Evolutionary conservation across 1,139 yeast genomes (phyloP).

Genomic region (Kodamaea suecica): DNA sequence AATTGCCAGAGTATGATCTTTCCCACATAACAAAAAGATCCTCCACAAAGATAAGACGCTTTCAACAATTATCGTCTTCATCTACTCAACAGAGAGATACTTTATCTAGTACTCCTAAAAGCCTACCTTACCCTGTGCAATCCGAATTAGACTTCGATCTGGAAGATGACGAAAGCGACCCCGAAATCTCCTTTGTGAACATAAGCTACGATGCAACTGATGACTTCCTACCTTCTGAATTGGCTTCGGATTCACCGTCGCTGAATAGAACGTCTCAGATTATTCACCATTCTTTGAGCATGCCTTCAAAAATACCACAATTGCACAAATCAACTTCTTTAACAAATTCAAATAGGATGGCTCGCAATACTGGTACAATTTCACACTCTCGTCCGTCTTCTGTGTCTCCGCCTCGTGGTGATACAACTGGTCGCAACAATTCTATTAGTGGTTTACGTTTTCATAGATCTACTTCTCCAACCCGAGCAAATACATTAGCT

Average conservation of each 20-base stretch:
- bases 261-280: conserved; percentile 8
- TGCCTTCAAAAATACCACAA: conserved; percentile 4
- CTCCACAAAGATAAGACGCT: conserved; percentile 9
- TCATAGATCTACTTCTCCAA: too few species aligned
- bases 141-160: too few species aligned
- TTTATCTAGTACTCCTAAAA: background rate
- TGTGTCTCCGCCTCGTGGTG: background rate
- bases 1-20: conserved; percentile 33
- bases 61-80: conserved; percentile 9
- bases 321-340: conserved; percentile 3
- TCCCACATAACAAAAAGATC: background rate
- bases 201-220: background rate
- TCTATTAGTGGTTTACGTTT: background rate
- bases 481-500: conserved; percentile 3
- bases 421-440: background rate
- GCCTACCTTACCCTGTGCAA: conserved; percentile 2
- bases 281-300: conserved; percentile 10
- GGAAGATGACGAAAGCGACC: conserved; percentile 1
- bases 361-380: too few species aligned
- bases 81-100: background rate
- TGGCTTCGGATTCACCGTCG: background rate
- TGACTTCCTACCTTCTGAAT: conserved; percentile 1
- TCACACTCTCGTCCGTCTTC: background rate
- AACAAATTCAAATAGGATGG: background rate
- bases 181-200: too few species aligned